These are phyloP conservation scores for Staphylotrichum longicolle DNA, from an alignment of 495 filamentous ascomycete genomes.

Conservation along the genomic window DNA sequence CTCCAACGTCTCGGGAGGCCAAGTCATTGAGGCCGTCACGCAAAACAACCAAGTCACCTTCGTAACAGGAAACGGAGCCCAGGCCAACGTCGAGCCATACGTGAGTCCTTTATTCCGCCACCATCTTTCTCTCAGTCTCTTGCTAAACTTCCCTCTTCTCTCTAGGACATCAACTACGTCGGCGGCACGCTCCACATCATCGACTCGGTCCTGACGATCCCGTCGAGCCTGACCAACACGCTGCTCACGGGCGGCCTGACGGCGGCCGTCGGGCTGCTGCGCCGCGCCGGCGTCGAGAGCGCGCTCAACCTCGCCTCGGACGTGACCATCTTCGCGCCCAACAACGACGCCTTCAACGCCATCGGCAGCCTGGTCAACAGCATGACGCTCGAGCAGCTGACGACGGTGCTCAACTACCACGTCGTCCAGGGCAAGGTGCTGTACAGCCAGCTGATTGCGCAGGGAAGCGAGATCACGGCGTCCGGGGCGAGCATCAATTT, in stretches of 20 bases:
- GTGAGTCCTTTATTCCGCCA: constrained; percentile 20
- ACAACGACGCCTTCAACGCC: constrained; percentile 59
- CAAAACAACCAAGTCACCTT: constrained; percentile 38
- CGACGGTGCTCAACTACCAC: constrained; percentile 56
- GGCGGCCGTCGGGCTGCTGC: constrained; percentile 56
- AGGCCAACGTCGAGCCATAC: constrained; percentile 36
- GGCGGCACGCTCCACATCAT: constrained; percentile 67
- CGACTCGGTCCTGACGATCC: constrained; percentile 57
- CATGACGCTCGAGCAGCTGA: constrained; percentile 48
- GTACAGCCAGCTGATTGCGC: constrained; percentile 48
- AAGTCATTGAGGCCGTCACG: constrained; percentile 36
- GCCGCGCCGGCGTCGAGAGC: constrained; percentile 41
- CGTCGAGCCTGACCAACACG: constrained; percentile 50
- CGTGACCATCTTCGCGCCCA: constrained; percentile 61
- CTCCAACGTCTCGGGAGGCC: constrained; percentile 45
- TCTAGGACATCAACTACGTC: constrained; percentile 57
- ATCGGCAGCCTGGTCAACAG: constrained; percentile 50
- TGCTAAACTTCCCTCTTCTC: constrained; percentile 4
- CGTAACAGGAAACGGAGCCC: constrained; percentile 39
- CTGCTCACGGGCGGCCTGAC: constrained; percentile 53
- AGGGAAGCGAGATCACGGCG: constrained; percentile 41
- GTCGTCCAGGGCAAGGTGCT: constrained; percentile 52
- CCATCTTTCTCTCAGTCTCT: background rate
- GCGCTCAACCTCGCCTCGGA: constrained; percentile 44
- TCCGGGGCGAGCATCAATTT: constrained; percentile 53